Conservation (phyloP, 768 basidiomycete species). For the Mycena metata region DNA sequence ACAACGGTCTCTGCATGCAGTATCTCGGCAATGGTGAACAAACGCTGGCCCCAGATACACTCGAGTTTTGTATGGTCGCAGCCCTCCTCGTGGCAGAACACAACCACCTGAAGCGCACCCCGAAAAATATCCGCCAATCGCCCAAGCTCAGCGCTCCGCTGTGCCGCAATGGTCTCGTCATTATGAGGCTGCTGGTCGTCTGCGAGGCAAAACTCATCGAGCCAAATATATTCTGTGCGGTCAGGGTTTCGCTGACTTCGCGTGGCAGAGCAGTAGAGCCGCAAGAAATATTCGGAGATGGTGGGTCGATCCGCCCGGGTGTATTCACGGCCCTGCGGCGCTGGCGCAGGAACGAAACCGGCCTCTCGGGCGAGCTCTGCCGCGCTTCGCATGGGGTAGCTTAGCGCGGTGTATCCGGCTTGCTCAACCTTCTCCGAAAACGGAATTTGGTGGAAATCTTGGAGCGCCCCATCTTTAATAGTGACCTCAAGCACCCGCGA, state of each 20-base stretch:
- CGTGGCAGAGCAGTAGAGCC: constrained; percentile 14
- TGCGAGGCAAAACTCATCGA: constrained; percentile 28
- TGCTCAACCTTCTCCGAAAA: constrained; percentile 1
- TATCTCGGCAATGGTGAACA: constrained; percentile 27
- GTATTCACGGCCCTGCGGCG: not conserved
- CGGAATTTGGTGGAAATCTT: not conserved
- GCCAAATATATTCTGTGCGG: constrained; percentile 24
- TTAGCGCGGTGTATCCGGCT: constrained; percentile 11
- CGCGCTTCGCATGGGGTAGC: constrained; percentile 17
- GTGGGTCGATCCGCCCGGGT: not conserved
- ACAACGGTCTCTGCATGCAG: constrained; percentile 14
- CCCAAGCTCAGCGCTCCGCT: constrained; percentile 26
- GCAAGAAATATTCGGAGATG: not conserved
- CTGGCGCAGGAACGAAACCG: not conserved
- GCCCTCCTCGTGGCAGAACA: constrained; percentile 34
- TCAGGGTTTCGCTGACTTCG: not conserved
- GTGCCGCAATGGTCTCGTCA: not conserved
- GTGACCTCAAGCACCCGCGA: constrained; percentile 8
- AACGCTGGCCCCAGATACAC: constrained; percentile 36
- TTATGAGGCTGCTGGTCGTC: not conserved
- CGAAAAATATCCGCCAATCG: too few species aligned
- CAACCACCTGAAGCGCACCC: constrained; percentile 26
- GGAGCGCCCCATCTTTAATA: not conserved
- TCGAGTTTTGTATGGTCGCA: constrained; percentile 33
- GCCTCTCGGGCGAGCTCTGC: constrained; percentile 1